Evolutionary conservation across 2,329 filamentous ascomycete genomes (phyloP).

Genomic region (Lachnellula subtilissima): DNA sequence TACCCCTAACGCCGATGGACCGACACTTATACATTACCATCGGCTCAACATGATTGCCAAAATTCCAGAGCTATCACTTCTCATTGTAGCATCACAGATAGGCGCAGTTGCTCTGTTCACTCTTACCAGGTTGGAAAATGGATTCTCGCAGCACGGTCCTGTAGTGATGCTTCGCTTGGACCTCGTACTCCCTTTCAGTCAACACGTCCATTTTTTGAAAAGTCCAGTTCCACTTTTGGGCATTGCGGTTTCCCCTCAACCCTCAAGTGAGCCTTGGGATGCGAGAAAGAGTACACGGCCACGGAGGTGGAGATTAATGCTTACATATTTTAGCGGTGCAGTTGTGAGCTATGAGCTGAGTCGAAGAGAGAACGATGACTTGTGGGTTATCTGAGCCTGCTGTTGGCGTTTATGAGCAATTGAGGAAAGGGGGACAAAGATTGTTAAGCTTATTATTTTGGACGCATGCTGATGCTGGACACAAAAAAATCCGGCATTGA

Average conservation of each 20-base stretch:
- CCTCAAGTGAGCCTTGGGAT: conserved; percentile 34
- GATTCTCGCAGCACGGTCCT: conserved; percentile 4
- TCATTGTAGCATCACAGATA: conserved; percentile 61
- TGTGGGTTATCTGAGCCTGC: conserved; percentile 21
- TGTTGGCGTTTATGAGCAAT: too few species aligned
- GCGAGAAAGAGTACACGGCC: conserved; percentile 26
- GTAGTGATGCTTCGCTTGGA: conserved; percentile 46
- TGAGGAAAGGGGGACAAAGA: too few species aligned
- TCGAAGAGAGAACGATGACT: conserved; percentile 33
- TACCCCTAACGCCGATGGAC: background rate
- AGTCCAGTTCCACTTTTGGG: conserved; percentile 56
- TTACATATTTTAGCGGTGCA: conserved; percentile 67
- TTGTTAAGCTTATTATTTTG: too few species aligned
- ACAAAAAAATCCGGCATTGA: too few species aligned
- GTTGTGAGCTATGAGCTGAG: conserved; percentile 66
- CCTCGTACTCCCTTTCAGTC: conserved; percentile 42
- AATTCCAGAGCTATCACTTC: conserved; percentile 65
- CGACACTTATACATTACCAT: conserved; percentile 32
- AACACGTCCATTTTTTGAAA: conserved; percentile 24
- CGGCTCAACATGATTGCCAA: conserved; percentile 58
- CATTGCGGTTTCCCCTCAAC: conserved; percentile 62
- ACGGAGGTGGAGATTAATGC: conserved; percentile 60
- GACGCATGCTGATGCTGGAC: too few species aligned
- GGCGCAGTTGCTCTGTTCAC: conserved; percentile 60
- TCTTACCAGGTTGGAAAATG: conserved; percentile 45